Evolutionary conservation across 352 stramenopile species (phyloP).

Genomic region (Albugo laibachii): DNA sequence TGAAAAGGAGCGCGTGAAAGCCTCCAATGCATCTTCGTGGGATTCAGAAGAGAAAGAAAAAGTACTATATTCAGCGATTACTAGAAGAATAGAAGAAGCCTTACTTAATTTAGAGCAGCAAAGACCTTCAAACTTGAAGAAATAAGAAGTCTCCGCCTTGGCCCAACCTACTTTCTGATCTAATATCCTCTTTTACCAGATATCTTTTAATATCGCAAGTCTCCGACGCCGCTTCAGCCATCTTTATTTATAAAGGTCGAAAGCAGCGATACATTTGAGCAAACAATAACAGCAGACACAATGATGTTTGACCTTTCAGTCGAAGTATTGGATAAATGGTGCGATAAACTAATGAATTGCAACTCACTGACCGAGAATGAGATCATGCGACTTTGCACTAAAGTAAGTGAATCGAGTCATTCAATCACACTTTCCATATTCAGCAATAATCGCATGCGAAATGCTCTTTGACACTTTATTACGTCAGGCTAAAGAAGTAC

Average conservation of each 20-base stretch:
- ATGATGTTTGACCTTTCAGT: slow-evolving; percentile 54
- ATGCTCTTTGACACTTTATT: not conserved
- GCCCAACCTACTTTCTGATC: too few species aligned
- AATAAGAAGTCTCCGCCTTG: not conserved
- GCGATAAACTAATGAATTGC: slow-evolving; percentile 85
- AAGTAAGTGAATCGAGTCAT: slow-evolving; percentile 10
- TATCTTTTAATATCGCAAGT: too few species aligned
- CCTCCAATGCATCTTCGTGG: slow-evolving; percentile 18
- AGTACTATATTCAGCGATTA: slow-evolving; percentile 68
- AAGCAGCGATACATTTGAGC: too few species aligned
- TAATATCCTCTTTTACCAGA: too few species aligned
- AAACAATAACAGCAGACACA: not conserved
- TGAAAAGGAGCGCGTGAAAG: slow-evolving; percentile 19
- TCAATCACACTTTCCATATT: not conserved
- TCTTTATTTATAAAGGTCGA: too few species aligned
- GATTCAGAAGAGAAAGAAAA: slow-evolving; percentile 42
- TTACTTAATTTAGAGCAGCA: slow-evolving; percentile 21
- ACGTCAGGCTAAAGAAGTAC: slow-evolving; percentile 84
- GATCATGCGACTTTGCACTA: slow-evolving; percentile 88
- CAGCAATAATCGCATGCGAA: not conserved
- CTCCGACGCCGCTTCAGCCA: too few species aligned
- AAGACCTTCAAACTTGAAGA: not conserved
- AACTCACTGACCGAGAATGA: slow-evolving; percentile 90
- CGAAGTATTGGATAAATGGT: slow-evolving; percentile 86
- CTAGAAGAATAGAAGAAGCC: slow-evolving; percentile 56